phyloP scores from a whole-genome alignment of 2,329 filamentous ascomycete species.

The Fusarium papillatum region DNA sequence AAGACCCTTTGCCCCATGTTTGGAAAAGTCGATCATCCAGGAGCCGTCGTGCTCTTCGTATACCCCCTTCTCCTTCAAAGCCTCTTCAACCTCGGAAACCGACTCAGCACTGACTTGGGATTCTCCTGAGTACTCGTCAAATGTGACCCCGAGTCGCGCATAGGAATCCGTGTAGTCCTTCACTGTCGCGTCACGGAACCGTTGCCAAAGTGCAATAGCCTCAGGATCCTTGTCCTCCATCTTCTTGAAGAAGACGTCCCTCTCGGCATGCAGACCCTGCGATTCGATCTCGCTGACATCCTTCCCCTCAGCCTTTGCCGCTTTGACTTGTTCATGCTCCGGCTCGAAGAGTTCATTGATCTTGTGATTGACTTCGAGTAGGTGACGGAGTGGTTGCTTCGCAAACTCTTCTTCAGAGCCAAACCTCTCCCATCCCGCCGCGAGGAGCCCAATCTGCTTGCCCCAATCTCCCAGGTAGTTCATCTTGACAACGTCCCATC shows the following conservation, averaged over 20 bases:
- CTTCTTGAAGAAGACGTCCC: slow-evolving; percentile 69
- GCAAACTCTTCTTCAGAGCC: slow-evolving; percentile 74
- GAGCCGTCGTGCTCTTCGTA: slow-evolving; percentile 76
- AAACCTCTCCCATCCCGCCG: slow-evolving; percentile 75
- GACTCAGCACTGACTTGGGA: slow-evolving; percentile 66
- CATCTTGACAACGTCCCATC: slow-evolving; percentile 77
- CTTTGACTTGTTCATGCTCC: slow-evolving; percentile 71
- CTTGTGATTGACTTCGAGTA: slow-evolving; percentile 77
- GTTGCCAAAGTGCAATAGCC: slow-evolving; percentile 65
- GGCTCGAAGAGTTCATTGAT: slow-evolving; percentile 73
- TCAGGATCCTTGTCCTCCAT: slow-evolving; percentile 70
- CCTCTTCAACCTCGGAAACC: slow-evolving; percentile 70
- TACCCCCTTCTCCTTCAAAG: slow-evolving; percentile 71
- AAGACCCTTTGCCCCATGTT: slow-evolving; percentile 80
- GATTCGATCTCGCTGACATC: slow-evolving; percentile 54
- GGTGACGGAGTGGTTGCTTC: slow-evolving; percentile 76
- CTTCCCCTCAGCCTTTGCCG: slow-evolving; percentile 56
- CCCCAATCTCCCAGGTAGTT: slow-evolving; percentile 85
- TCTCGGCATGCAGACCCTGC: slow-evolving; percentile 58
- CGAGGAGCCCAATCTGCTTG: slow-evolving; percentile 75
- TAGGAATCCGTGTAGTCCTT: slow-evolving; percentile 68
- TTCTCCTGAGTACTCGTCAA: slow-evolving; percentile 76
- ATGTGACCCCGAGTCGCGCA: slow-evolving; percentile 66
- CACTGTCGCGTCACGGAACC: slow-evolving; percentile 67
- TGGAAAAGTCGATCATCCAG: slow-evolving; percentile 77